Percentiles rank a stretch among this genome's conserved stretches.
These are phyloP conservation scores for Candida xiaguanensis DNA, from an alignment of 805 yeast genomes.

Conservation along the genomic window DNA sequence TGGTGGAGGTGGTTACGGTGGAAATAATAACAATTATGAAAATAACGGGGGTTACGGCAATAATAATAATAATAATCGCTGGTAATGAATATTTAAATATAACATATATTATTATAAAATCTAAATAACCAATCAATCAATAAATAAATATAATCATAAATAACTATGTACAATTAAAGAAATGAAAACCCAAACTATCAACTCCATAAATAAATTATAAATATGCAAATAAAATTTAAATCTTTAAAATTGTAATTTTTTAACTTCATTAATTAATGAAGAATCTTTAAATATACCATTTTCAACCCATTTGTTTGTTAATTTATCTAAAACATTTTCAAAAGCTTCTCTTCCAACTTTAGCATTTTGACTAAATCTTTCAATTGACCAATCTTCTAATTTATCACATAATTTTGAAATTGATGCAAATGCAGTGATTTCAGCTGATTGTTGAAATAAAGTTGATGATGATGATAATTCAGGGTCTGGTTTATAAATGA, in stretches of 20 bases:
- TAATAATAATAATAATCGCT: not conserved
- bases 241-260: conserved; percentile 8
- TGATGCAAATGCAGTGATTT: conserved; percentile 79
- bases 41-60: not conserved
- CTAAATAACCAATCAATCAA: not conserved
- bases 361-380: conserved; percentile 87
- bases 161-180: conserved; percentile 1
- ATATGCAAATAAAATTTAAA: not conserved
- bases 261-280: conserved; percentile 9
- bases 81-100: not conserved
- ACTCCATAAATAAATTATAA: not conserved
- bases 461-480: conserved; percentile 50
- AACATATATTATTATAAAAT: not conserved
- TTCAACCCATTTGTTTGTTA: conserved; percentile 44
- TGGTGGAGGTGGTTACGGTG: conserved; percentile 1
- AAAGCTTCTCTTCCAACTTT: conserved; percentile 77
- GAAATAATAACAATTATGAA: not conserved
- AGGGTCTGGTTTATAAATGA: conserved; percentile 71
- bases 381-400: conserved; percentile 89
- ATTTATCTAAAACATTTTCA: conserved; percentile 65
- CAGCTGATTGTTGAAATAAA: conserved; percentile 75
- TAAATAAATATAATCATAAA: not conserved
- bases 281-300: conserved; percentile 30
- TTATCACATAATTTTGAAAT: conserved; percentile 69
- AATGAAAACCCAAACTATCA: not conserved